Conservation (phyloP, 768 basidiomycete species). For the Auriscalpium microsporum region DNA sequence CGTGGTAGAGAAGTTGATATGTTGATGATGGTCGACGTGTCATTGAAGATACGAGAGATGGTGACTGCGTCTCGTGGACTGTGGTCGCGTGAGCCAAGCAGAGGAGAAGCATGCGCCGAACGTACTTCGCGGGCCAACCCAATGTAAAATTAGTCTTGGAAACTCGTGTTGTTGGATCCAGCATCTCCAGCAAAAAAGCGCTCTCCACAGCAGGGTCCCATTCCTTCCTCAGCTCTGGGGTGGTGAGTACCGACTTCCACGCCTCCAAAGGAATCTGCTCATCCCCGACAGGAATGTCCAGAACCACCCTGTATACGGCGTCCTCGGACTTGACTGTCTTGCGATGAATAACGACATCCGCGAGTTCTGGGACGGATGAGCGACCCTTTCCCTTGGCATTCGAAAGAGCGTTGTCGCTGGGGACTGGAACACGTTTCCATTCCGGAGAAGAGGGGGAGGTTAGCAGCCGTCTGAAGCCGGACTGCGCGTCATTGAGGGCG, state of each 20-base stretch:
- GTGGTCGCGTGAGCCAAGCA: neutral
- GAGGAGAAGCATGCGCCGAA: constrained; percentile 9
- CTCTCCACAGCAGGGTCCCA: constrained; percentile 94
- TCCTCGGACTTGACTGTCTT: constrained; percentile 62
- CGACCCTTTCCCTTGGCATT: constrained; percentile 58
- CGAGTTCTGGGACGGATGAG: constrained; percentile 46
- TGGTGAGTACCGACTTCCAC: constrained; percentile 74
- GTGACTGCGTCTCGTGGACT: constrained; percentile 93
- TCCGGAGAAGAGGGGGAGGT: constrained; percentile 59
- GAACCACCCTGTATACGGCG: constrained; percentile 68
- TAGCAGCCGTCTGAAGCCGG: constrained; percentile 70
- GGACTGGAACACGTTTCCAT: constrained; percentile 70
- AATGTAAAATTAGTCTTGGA: constrained; percentile 85
- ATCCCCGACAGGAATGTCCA: constrained; percentile 66
- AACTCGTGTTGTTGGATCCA: constrained; percentile 81
- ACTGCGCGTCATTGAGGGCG: constrained; percentile 66
- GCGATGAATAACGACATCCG: constrained; percentile 74
- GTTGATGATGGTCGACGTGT: constrained; percentile 77
- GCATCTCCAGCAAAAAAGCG: constrained; percentile 73
- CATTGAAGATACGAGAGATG: constrained; percentile 79
- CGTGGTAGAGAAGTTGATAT: constrained; percentile 92
- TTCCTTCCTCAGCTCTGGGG: constrained; percentile 80
- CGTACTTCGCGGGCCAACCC: constrained; percentile 96
- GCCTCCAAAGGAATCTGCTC: constrained; percentile 54
- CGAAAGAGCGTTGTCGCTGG: constrained; percentile 29